Base-by-base conservation (phyloP, 169 alveolate genomes). In the Plasmodium ovale region DNA sequence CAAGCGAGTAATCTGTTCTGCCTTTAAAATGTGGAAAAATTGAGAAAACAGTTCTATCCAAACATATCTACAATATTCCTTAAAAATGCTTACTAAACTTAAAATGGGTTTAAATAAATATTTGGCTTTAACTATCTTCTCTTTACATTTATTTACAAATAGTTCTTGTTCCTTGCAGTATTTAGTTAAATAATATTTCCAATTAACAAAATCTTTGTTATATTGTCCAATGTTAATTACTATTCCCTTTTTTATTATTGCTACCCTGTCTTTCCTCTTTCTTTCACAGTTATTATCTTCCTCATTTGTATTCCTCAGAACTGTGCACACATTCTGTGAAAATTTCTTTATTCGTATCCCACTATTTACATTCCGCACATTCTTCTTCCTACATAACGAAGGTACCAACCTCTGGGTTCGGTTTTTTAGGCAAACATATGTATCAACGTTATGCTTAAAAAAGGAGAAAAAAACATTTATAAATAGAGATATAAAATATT, bases 11-110 rank as follows among this genome's bases (percentile, higher is more conserved):
- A 65, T 82, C 56, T 82, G 84, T 25, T 82, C 72, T 0, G 27
- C 33, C 12, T 16, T 64, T 5, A 82, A 82, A 82, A 16, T 21
- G 16, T 42, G 47, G 10, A 82, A 64, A 37, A 82, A 27, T n/a
- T 82, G 72, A 35, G 90, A 25, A 51, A 82, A 82, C 14, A 82
- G 19, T 10, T 64, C 84, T 49, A 82, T 82, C 90, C 90, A 82
- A 9, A 82, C 37, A 27, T 9, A 23, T 82, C 70, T 35, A 19
- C 84, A 82, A 59, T 82, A 82, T 65, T 42, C 60, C 64, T 82
- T 82, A 64, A 21, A 82, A 65, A 64, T 33, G 21, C 33, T 25
- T 49, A 53, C 71, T 44, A 82, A 65, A 29, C 62, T 65, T 25
- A 82, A 42, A 10, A 82, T 65, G 2, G 90, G 82, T 29, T 64